Conservation (phyloP, 306 rosid genomes). For the Citrullus amarus region DNA sequence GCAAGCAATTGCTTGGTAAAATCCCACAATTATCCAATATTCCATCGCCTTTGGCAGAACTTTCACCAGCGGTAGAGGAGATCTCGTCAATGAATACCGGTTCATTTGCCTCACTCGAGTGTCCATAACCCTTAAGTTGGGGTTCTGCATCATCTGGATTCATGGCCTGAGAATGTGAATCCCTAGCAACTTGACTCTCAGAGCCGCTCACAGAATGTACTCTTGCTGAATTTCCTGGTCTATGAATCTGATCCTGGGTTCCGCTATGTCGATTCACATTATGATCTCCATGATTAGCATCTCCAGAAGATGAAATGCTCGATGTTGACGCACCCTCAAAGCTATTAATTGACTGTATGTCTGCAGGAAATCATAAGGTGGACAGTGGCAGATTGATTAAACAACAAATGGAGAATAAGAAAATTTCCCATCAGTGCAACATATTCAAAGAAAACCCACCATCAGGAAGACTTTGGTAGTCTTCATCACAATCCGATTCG, state of each 20-base stretch:
- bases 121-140: conserved; percentile 27
- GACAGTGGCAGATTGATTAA: neutral
- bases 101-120: conserved; percentile 34
- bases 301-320: conserved; percentile 33
- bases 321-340: conserved; percentile 35
- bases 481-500: conserved; percentile 91
- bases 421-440: neutral
- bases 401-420: neutral
- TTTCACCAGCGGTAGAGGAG: conserved; percentile 50
- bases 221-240: conserved; percentile 15
- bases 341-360: conserved; percentile 39
- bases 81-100: conserved; percentile 73
- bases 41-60: conserved; percentile 46
- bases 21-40: conserved; percentile 78
- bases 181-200: conserved; percentile 17
- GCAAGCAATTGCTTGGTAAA: conserved; percentile 73
- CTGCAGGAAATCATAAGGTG: conserved; percentile 28
- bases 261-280: conserved; percentile 1
- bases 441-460: conserved; percentile 28
- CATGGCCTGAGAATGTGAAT: conserved; percentile 19
- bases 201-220: conserved; percentile 7
- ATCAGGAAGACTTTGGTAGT: conserved; percentile 70
- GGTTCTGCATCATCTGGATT: conserved; percentile 30
- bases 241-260: conserved; percentile 29
- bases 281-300: conserved; percentile 32